phyloP scores from a whole-genome alignment of 2,329 filamentous ascomycete genomes.

The Aspergillus brasiliensis region DNA sequence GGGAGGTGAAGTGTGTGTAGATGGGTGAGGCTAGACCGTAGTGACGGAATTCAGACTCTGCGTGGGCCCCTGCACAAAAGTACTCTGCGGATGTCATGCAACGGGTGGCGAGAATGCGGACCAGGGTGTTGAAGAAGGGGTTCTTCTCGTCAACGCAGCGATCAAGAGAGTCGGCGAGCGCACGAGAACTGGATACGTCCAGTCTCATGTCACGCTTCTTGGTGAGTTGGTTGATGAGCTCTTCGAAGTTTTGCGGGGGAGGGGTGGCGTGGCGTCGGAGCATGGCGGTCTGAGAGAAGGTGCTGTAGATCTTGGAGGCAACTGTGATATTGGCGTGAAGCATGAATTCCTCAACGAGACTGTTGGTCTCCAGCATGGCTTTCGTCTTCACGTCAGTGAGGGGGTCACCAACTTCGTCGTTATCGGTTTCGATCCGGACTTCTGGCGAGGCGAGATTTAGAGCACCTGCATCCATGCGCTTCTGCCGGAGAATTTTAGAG shows the following conservation, averaged over 20 bases:
- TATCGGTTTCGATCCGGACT: constrained; percentile 92
- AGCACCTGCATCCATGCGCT: constrained; percentile 93
- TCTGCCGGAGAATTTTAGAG: constrained; percentile 90
- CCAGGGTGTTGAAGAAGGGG: constrained; percentile 97
- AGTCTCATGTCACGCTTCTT: constrained; percentile 82
- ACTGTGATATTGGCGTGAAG: constrained; percentile 96
- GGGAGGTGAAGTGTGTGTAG: constrained; percentile 98
- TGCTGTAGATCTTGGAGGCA: constrained; percentile 82
- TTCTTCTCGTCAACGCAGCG: constrained; percentile 75
- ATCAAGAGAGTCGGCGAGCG: constrained; percentile 92
- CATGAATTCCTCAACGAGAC: constrained; percentile 99
- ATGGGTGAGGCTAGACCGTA: constrained; percentile 96
- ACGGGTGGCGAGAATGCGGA: constrained; percentile 94
- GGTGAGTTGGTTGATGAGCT: constrained; percentile 85
- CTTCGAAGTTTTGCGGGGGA: constrained; percentile 95
- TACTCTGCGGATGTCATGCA: constrained; percentile 99
- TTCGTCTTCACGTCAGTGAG: constrained; percentile 92
- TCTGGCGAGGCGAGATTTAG: constrained; percentile 96
- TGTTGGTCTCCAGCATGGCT: constrained; percentile 90
- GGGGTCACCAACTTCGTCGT: constrained; percentile 92
- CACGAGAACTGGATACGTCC: constrained; percentile 80
- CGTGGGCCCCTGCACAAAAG: constrained; percentile 91
- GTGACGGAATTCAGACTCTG: constrained; percentile 92
- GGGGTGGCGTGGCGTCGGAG: constrained; percentile 89
- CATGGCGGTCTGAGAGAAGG: constrained; percentile 93